A percentile compares a stretch with the other conserved stretches of the same genome.
phyloP scores from a whole-genome alignment of 805 yeast species.

The Starmerella asiatica region DNA sequence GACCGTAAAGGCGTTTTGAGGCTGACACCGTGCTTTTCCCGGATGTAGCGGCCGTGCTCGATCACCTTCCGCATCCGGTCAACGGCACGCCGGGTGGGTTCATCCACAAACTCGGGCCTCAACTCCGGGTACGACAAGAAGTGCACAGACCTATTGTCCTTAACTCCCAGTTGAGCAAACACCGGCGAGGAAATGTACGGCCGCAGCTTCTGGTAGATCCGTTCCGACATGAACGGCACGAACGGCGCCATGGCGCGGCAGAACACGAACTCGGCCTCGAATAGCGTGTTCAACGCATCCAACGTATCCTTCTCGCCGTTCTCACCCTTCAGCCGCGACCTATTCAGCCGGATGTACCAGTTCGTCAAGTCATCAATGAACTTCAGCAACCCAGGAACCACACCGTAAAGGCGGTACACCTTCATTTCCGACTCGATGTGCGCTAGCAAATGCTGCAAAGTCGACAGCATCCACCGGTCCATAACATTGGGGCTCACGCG shows the following conservation, averaged over 20 bases:
- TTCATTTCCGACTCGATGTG: conserved; percentile 83
- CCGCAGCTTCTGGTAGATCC: conserved; percentile 65
- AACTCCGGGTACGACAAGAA: conserved; percentile 83
- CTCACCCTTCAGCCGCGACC: conserved; percentile 95
- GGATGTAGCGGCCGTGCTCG: conserved; percentile 88
- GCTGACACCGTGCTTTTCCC: conserved; percentile 90
- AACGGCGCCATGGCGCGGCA: conserved; percentile 97
- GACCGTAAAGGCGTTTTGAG: conserved; percentile 88
- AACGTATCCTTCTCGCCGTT: conserved; percentile 72
- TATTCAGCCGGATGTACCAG: conserved; percentile 97
- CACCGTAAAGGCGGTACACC: conserved; percentile 83
- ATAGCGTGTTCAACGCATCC: conserved; percentile 77
- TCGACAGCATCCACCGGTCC: conserved; percentile 96
- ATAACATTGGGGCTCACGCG: conserved; percentile 69
- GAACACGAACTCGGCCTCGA: conserved; percentile 78
- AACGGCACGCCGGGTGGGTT: conserved; percentile 73
- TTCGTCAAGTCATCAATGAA: conserved; percentile 91
- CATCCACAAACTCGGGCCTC: conserved; percentile 67
- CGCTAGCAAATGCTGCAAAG: conserved; percentile 80
- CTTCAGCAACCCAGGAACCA: conserved; percentile 78
- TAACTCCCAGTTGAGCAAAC: conserved; percentile 23
- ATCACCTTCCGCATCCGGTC: conserved; percentile 93
- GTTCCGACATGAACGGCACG: conserved; percentile 90
- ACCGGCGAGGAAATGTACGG: conserved; percentile 32
- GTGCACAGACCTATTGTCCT: conserved; percentile 69